A percentile compares a stretch with the other conserved stretches of the same genome.
These are phyloP conservation scores for Arabidopsis lyrata DNA, from an alignment of 441 rosid species.

Conservation along the genomic window DNA sequence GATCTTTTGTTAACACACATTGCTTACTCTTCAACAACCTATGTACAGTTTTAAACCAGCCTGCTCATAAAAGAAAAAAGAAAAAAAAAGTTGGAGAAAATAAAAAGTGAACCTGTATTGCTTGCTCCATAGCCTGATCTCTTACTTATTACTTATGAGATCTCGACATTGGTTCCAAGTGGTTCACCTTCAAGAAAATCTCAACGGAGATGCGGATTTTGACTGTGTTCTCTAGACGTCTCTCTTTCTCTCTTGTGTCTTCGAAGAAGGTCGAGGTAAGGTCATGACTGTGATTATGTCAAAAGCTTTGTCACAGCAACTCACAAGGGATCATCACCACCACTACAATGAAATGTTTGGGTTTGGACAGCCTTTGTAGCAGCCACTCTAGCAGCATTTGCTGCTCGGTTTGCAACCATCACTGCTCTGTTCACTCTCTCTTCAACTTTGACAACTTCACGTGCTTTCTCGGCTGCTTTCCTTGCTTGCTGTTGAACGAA, in stretches of 20 bases:
- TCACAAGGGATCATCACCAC: slow-evolving; percentile 43
- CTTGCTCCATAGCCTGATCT: slow-evolving; percentile 47
- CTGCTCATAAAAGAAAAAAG: slow-evolving; percentile 18
- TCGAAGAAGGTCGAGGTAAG: slow-evolving; percentile 9
- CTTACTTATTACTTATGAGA: slow-evolving; percentile 40
- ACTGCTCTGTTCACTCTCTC: slow-evolving; percentile 71
- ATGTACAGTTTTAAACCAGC: slow-evolving; percentile 44
- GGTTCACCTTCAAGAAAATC: slow-evolving; percentile 40
- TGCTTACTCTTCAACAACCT: slow-evolving; percentile 45
- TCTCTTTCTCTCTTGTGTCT: slow-evolving; percentile 16
- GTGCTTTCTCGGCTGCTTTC: slow-evolving; percentile 66
- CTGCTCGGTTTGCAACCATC: slow-evolving; percentile 75
- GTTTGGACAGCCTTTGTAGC: slow-evolving; percentile 81
- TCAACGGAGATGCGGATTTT: slow-evolving; percentile 18
- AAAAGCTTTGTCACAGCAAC: slow-evolving; percentile 34
- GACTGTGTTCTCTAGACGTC: slow-evolving; percentile 13
- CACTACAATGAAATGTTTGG: slow-evolving; percentile 45
- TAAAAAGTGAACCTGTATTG: slow-evolving; percentile 32
- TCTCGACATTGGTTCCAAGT: slow-evolving; percentile 46
- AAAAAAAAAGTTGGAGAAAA: slow-evolving; percentile 12
- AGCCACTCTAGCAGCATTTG: slow-evolving; percentile 87
- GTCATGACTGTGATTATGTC: slow-evolving; percentile 29
- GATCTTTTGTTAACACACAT: slow-evolving; percentile 42
- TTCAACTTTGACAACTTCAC: slow-evolving; percentile 53
- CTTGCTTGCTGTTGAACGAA: slow-evolving; percentile 68